These are phyloP conservation scores for Zygotorulaspora chibaensis DNA, from an alignment of 805 yeast genomes.

Conservation along the genomic window DNA sequence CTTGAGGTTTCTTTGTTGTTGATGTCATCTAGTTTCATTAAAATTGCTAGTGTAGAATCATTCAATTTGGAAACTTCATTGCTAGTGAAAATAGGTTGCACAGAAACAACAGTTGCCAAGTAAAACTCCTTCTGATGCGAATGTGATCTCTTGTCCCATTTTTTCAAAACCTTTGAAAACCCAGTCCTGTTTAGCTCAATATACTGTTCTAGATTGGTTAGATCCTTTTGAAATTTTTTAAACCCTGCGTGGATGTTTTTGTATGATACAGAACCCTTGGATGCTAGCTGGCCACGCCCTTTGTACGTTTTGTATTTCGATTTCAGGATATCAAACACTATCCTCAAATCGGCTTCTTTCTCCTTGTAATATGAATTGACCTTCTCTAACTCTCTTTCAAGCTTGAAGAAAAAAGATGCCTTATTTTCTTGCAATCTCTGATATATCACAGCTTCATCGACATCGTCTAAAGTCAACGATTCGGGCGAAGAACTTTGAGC, in stretches of 20 bases:
- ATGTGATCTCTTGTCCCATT: constrained; percentile 97
- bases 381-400: constrained; percentile 93
- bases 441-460: constrained; percentile 40
- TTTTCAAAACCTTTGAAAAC: constrained; percentile 88
- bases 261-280: constrained; percentile 69
- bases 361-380: constrained; percentile 89
- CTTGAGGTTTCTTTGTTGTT: constrained; percentile 29
- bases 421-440: constrained; percentile 77
- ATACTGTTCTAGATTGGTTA: constrained; percentile 85
- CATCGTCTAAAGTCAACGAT: constrained; percentile 35
- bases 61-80: constrained; percentile 79
- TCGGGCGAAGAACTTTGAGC: constrained; percentile 14
- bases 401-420: constrained; percentile 78
- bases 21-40: constrained; percentile 30
- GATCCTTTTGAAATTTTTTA: constrained; percentile 82
- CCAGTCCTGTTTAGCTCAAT: constrained; percentile 95
- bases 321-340: constrained; percentile 69
- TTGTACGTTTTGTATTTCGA: constrained; percentile 59
- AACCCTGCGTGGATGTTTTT: constrained; percentile 83
- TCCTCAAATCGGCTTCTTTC: constrained; percentile 81
- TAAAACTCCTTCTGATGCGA: constrained; percentile 92
- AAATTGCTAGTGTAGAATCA: constrained; percentile 46
- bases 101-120: constrained; percentile 86
- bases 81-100: constrained; percentile 93
- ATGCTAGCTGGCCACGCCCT: constrained; percentile 43